Base-by-base conservation (phyloP, 306 rosid species). In the Gastrolobium bilobum region DNA sequence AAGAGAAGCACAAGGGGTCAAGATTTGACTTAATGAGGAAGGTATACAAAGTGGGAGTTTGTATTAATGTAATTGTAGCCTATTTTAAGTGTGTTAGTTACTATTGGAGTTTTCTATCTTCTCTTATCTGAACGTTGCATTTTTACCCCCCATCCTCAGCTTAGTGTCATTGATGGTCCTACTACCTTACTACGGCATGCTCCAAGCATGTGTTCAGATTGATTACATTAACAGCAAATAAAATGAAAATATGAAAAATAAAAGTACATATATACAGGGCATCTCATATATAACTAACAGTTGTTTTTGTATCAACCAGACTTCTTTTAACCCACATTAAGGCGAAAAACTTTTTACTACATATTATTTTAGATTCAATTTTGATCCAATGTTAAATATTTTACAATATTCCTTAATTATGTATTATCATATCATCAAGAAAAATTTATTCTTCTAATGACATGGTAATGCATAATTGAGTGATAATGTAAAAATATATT, bases 1-100 rank as follows among this genome's bases (percentile, higher is more conserved):
- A 70, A 70, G 53, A 48, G 71, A 60, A 48, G 82, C 79, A 77
- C 42, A 61, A 59, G 74, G 79, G 76, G 76, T 54, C 83, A 10
- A 38, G 40, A 75, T 73, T 80, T 80, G 75, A 72, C 75, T 80
- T 71, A 26, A 59, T 11, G 52, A 7, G 11, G 58, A 73, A 43
- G 58, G n/a, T n/a, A n/a, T 33, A 72, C 13, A 61, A 51, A 63
- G 58, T n/a, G 29, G 73, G 54, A 37, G 42, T 53, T 64, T 51
- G 34, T 34, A 64, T 13, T 26, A 64, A 51, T 76, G 34, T 26
- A 35, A 61, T 56, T 68, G 67, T 68, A 56, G 15, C 50, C 1
- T 78, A 60, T 68, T 56, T 20, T 64, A n/a, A 47, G 30, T 8
- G 40, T 58, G 51, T 67, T 78, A 46, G 60, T 65, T 76, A 52